Conservation (phyloP, 2,329 filamentous ascomycete genomes). For the Colletotrichum sp. region DNA sequence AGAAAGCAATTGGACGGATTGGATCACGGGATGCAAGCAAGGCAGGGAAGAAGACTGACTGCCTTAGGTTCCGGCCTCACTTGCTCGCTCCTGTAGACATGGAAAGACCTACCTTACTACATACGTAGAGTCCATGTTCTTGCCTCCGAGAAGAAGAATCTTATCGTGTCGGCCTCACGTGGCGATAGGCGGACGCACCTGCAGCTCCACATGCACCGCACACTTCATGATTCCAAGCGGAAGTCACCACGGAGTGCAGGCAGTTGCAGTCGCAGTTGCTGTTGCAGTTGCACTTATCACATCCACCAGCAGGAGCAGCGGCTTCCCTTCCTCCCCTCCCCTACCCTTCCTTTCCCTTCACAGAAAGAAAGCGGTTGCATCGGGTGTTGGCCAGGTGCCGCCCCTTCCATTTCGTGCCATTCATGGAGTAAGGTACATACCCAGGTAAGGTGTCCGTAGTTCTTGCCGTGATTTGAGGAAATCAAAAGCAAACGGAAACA, state of each 20-base stretch:
- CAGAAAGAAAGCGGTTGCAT: neutral
- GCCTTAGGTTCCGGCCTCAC: neutral
- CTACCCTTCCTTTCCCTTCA: neutral
- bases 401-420: neutral
- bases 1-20: neutral
- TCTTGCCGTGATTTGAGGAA: neutral
- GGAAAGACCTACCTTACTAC: neutral
- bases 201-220: neutral
- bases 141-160: neutral
- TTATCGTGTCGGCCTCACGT: neutral
- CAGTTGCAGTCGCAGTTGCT: neutral
- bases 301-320: neutral
- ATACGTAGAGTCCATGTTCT: neutral
- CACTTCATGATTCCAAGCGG: neutral
- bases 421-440: neutral
- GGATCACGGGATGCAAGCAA: neutral
- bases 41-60: neutral
- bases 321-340: neutral
- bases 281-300: neutral
- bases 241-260: neutral
- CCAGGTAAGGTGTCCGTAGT: neutral
- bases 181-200: neutral
- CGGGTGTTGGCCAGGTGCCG: neutral
- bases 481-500: neutral
- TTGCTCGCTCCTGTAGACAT: neutral